Percentiles rank a stretch among this genome's conserved stretches.
Evolutionary conservation across 2,329 filamentous ascomycete genomes (phyloP).

Genomic region (Cladosporium sp.): DNA sequence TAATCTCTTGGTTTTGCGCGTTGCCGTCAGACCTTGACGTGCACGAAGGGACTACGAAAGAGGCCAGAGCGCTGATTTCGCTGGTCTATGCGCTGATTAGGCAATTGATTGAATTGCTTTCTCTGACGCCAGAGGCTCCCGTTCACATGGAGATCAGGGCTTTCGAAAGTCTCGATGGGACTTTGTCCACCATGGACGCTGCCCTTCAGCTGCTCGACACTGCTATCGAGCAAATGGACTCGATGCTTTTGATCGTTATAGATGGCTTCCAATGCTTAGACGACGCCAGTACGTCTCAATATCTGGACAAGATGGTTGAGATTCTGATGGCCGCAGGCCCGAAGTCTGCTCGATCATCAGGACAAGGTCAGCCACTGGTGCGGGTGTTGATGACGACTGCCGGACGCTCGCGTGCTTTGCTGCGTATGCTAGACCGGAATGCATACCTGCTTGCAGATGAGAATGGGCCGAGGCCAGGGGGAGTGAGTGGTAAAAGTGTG

Average conservation of each 20-base stretch:
- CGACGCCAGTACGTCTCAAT: constrained; percentile 11
- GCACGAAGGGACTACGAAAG: constrained; percentile 3
- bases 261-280: constrained; percentile 20
- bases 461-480: no score
- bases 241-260: constrained; percentile 13
- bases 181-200: not conserved
- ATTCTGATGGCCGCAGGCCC: not conserved
- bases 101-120: constrained; percentile 16
- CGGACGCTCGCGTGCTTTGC: constrained; percentile 13
- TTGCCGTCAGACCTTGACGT: not conserved
- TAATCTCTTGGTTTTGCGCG: constrained; percentile 14
- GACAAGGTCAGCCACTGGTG: constrained; percentile 1
- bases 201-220: not conserved
- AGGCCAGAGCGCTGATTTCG: constrained; percentile 11
- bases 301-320: constrained; percentile 3
- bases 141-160: not conserved
- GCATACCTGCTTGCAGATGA: constrained; percentile 12
- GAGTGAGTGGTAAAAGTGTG: no score
- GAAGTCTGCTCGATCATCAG: not conserved
- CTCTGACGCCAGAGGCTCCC: constrained; percentile 4
- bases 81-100: constrained; percentile 17
- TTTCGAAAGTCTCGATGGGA: not conserved
- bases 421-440: not conserved
- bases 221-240: constrained; percentile 1
- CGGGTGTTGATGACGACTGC: constrained; percentile 18